Percentiles rank a stretch among this genome's conserved stretches.
Evolutionary conservation across 176 grass and related monocot genomes (phyloP).

Genomic region (Thalia dealbata): DNA sequence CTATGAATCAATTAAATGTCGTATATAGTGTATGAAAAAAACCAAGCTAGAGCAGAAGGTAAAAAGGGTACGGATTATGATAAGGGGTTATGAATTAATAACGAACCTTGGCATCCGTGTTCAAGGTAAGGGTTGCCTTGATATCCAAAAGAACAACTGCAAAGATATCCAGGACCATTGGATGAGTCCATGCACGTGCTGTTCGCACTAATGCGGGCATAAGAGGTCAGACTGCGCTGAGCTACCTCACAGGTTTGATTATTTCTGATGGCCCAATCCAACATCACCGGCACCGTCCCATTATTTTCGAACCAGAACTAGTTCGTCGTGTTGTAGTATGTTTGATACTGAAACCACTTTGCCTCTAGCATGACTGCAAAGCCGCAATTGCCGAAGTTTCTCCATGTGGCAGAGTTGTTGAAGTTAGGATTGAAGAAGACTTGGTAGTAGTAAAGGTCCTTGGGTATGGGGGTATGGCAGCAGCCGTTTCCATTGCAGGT

Average conservation of each 20-base stretch:
- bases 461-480: constrained; percentile 20
- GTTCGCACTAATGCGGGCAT: neutral
- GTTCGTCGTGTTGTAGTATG: neutral
- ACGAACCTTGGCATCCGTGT: neutral
- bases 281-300: neutral
- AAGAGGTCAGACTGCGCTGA: neutral
- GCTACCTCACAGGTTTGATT: neutral
- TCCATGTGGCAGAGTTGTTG: neutral
- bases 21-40: too few relatives aligned
- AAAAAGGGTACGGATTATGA: too few relatives aligned
- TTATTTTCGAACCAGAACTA: neutral
- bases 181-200: neutral
- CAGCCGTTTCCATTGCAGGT: constrained; percentile 22
- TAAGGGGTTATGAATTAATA: too few relatives aligned
- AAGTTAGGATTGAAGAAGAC: neutral
- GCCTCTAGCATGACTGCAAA: constrained; percentile 19
- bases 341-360: neutral
- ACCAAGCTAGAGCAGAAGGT: too few relatives aligned
- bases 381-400: constrained; percentile 10
- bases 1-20: too few relatives aligned
- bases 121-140: neutral
- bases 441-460: neutral
- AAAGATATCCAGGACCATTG: neutral
- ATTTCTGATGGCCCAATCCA: constrained; percentile 34
- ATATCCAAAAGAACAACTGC: too few relatives aligned